Base-by-base conservation (phyloP, 225 moss, liverwort and hornwort genomes). In the Climacium dendroides region DNA sequence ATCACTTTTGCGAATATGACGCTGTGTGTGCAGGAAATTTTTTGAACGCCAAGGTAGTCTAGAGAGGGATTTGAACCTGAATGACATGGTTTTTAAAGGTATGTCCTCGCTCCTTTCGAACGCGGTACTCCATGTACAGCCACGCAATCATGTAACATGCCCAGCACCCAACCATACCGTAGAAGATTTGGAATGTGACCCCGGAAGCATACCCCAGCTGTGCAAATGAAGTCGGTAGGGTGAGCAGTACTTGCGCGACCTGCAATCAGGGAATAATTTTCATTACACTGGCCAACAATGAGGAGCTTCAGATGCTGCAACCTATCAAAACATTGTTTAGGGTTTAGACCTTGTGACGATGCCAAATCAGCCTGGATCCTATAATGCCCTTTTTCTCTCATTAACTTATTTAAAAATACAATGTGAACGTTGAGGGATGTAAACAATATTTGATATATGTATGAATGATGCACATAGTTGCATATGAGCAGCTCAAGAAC, bases 201-300 rank as follows among this genome's bases (percentile, higher is more conserved):
- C 92, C 94, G 5, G 88, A 93, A 34, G 17, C 86, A 57, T 92
- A 91, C 9, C 96, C 95, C 70, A 96, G 87, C 70, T 96, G 95
- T 12, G 93, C 92, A 79, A 95, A 94, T 19, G 96, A 94, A 11
- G 93, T 92, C 1, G 96, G 95, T 85, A 96, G 75, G 7, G 95
- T 92, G 29, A 96, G 83, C 67, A 96, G 91, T 29, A 95, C 96
- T 90, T 95, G 96, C 24, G 93, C 95, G 2, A 96, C 94, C 95
- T 91, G 84, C 84, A 79, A 34, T 48, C 53, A 72, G 18, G 10
- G 69, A 43, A 41, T 5, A 19, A 37, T 26, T 43, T 71, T 43
- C 71, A 43, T 43, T 43, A 71, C 71, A 43, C 26, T 71, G 71
- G 15, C 9, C 10, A 73, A 29, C 29, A 72, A 29, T 28, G 45